Conservation (phyloP, 2,329 filamentous ascomycete genomes). For the Monilinia fructicola region DNA sequence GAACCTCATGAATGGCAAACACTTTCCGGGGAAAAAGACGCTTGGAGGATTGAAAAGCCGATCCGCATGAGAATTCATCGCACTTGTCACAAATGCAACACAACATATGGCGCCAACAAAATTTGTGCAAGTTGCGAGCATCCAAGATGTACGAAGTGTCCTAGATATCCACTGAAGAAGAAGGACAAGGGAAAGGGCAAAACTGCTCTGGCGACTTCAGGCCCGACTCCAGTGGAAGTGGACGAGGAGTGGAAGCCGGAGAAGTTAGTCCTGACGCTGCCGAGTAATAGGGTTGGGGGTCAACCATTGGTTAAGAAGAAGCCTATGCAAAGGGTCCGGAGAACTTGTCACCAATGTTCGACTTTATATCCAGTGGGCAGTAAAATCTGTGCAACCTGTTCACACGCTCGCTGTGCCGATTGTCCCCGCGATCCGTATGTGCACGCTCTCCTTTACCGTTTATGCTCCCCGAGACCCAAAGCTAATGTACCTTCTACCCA, state of each 20-base stretch:
- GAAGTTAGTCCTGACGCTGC: conserved; percentile 58
- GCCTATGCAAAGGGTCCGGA: conserved; percentile 69
- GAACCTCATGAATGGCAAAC: conserved; percentile 39
- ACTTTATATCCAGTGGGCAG: conserved; percentile 57
- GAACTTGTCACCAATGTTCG: conserved; percentile 74
- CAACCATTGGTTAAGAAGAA: conserved; percentile 72
- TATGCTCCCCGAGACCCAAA: neutral
- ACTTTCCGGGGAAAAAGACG: conserved; percentile 34
- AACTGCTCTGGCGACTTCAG: conserved; percentile 53
- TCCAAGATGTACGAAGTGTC: conserved; percentile 76
- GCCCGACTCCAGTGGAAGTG: conserved; percentile 27
- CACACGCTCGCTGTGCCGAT: conserved; percentile 73
- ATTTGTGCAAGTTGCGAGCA: conserved; percentile 78
- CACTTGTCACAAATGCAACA: conserved; percentile 78
- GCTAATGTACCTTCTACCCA: conserved; percentile 24
- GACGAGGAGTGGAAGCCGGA: conserved; percentile 39
- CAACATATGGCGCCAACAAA: conserved; percentile 70
- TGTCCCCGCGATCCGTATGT: conserved; percentile 80
- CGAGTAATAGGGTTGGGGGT: conserved; percentile 60
- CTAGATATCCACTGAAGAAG: conserved; percentile 60
- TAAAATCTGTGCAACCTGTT: conserved; percentile 67
- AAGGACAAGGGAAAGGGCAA: conserved; percentile 52
- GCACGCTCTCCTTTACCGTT: neutral
- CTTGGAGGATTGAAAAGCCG: conserved; percentile 65
- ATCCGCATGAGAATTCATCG: conserved; percentile 77